A percentile compares a stretch with the other conserved stretches of the same genome.
Conservation (phyloP, 1,284 basidiomycete genomes). For the Coniophora puteana region DNA sequence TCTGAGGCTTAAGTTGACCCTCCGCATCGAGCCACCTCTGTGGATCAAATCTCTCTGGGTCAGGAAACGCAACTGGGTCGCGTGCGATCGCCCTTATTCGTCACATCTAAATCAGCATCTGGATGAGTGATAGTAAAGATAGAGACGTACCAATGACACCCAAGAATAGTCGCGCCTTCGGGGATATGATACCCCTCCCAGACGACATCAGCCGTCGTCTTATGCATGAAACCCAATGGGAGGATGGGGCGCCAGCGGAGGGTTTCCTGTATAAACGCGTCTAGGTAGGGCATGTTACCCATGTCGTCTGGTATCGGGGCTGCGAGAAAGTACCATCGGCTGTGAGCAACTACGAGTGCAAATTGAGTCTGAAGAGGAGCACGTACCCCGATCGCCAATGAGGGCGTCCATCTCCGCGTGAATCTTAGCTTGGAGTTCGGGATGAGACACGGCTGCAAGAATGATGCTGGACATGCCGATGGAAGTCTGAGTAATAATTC, state of each 20-base stretch:
- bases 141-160: conserved; percentile 28
- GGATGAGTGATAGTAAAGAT: not conserved
- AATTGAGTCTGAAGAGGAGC: not conserved
- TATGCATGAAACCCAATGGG: conserved; percentile 22
- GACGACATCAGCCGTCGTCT: conserved; percentile 31
- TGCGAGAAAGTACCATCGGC: conserved; percentile 8
- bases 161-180: conserved; percentile 29
- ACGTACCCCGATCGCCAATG: conserved; percentile 28
- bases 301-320: conserved; percentile 31
- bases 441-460: conserved; percentile 38
- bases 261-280: conserved; percentile 34
- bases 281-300: conserved; percentile 26
- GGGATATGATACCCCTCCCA: conserved; percentile 34
- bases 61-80: conserved; percentile 17
- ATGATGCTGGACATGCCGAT: conserved; percentile 33
- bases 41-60: conserved; percentile 15
- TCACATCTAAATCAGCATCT: not conserved
- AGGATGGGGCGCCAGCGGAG: conserved; percentile 37
- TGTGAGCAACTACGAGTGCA: not conserved
- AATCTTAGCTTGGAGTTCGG: conserved; percentile 32
- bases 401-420: conserved; percentile 38
- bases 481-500: conserved; percentile 22
- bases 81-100: conserved; percentile 13
- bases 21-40: conserved; percentile 12
- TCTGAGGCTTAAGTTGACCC: conserved; percentile 3